A percentile compares a stretch with the other conserved stretches of the same genome.
phyloP scores from a whole-genome alignment of 2,329 filamentous ascomycete species.

The Didymellaceae sp. region DNA sequence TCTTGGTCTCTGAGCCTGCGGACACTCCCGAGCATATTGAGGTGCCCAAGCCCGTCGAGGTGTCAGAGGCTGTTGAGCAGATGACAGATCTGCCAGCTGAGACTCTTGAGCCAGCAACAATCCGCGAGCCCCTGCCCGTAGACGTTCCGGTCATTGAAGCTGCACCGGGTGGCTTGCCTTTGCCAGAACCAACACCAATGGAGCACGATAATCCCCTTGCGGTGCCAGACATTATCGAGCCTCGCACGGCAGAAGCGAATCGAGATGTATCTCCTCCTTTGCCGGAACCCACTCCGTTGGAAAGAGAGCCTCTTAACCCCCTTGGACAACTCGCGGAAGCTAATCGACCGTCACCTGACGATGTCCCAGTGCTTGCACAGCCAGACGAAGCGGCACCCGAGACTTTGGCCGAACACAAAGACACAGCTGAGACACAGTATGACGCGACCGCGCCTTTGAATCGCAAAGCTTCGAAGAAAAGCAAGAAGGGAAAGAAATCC shows the following conservation, averaged over 20 bases:
- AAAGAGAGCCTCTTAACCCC: neutral
- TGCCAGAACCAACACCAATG: slow-evolving; percentile 6
- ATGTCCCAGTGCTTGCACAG: neutral
- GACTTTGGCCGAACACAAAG: neutral
- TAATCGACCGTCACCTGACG: neutral
- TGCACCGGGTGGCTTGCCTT: neutral
- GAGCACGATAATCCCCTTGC: neutral
- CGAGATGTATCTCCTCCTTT: neutral
- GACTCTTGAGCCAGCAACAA: slow-evolving; percentile 5
- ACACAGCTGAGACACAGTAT: neutral
- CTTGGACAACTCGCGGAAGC: neutral
- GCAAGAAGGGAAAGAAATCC: slow-evolving; percentile 42
- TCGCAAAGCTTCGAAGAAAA: slow-evolving; percentile 40
- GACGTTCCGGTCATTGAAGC: neutral
- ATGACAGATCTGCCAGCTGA: neutral
- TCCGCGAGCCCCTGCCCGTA: neutral
- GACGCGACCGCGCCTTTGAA: slow-evolving; percentile 15
- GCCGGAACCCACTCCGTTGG: neutral
- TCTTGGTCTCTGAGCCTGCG: slow-evolving; percentile 13
- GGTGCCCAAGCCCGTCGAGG: too few species aligned
- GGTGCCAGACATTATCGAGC: neutral
- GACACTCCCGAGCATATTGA: too few species aligned
- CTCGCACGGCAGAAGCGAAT: neutral
- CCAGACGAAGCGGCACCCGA: too few species aligned
- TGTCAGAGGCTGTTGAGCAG: too few species aligned